A percentile compares a stretch with the other conserved stretches of the same genome.
phyloP scores from a whole-genome alignment of 2,329 filamentous ascomycete species.

The Clonostachys rosea region DNA sequence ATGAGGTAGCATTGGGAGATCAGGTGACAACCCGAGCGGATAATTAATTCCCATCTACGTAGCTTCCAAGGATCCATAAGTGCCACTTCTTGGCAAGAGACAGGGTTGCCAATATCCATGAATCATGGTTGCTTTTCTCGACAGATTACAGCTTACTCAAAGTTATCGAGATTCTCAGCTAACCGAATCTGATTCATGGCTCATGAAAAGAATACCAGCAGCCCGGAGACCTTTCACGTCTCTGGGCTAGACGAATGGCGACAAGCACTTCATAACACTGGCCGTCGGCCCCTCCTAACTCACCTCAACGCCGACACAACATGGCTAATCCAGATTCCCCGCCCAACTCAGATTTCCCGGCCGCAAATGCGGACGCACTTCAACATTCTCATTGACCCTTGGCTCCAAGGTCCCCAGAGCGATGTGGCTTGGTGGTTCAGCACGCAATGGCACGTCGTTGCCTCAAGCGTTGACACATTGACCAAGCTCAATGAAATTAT shows the following conservation, averaged over 20 bases:
- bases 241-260: slow-evolving; percentile 10
- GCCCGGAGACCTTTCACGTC: slow-evolving; percentile 2
- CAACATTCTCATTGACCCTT: slow-evolving; percentile 63
- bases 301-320: slow-evolving; percentile 65
- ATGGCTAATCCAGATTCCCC: slow-evolving; percentile 62
- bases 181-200: too few species aligned
- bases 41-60: too few species aligned
- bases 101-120: too few species aligned
- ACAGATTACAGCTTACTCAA: too few species aligned
- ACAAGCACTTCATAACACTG: slow-evolving; percentile 5
- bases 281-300: slow-evolving; percentile 40
- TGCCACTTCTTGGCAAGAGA: too few species aligned
- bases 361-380: slow-evolving; percentile 46
- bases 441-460: slow-evolving; percentile 56
- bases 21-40: too few species aligned
- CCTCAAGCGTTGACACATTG: slow-evolving; percentile 49
- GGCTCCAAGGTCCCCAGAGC: slow-evolving; percentile 57
- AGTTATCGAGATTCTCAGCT: too few species aligned
- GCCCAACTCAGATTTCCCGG: slow-evolving; percentile 32
- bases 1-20: too few species aligned
- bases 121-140: too few species aligned
- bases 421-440: slow-evolving; percentile 63
- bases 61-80: too few species aligned
- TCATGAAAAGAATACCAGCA: not conserved
- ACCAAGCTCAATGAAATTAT: slow-evolving; percentile 48